These are phyloP conservation scores for Coemansia sp. DNA, from an alignment of 192 early-diverging fungal species.

Conservation along the genomic window DNA sequence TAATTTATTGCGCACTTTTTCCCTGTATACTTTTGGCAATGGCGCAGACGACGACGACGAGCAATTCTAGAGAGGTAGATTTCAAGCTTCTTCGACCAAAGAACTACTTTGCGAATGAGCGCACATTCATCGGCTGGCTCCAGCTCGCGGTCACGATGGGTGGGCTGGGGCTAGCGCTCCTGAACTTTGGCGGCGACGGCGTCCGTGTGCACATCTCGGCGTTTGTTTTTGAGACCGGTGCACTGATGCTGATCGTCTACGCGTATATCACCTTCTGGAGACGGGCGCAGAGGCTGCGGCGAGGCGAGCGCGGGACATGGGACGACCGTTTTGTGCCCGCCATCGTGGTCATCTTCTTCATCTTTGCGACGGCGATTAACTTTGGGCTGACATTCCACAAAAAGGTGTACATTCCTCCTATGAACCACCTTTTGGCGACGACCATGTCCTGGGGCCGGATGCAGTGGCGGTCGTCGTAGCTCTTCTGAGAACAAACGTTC, in stretches of 20 bases:
- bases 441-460: conserved; percentile 57
- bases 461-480: conserved; percentile 7
- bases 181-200: conserved; percentile 63
- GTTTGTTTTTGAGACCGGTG: conserved; percentile 49
- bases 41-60: conserved; percentile 13
- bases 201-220: conserved; percentile 52
- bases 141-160: conserved; percentile 67
- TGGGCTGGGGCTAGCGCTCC: conserved; percentile 63
- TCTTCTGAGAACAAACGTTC: not conserved
- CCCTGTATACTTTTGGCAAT: conserved; percentile 4
- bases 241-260: conserved; percentile 53
- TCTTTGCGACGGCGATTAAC: conserved; percentile 54
- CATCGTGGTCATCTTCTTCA: conserved; percentile 51
- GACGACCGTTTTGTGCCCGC: conserved; percentile 49
- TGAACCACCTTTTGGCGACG: conserved; percentile 54
- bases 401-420: conserved; percentile 49
- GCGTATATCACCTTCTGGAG: conserved; percentile 52
- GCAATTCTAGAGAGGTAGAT: conserved; percentile 29
- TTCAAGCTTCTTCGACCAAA: conserved; percentile 61
- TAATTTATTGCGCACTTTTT: not conserved
- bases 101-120: conserved; percentile 87
- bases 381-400: conserved; percentile 59
- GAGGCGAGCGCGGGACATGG: conserved; percentile 53
- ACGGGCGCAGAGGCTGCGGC: conserved; percentile 48
- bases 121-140: conserved; percentile 82